Evolutionary conservation across 768 basidiomycete genomes (phyloP), one percentile per base, ranked within the genome.

Genomic region (Chalciporus sphaerocephalus): DNA sequence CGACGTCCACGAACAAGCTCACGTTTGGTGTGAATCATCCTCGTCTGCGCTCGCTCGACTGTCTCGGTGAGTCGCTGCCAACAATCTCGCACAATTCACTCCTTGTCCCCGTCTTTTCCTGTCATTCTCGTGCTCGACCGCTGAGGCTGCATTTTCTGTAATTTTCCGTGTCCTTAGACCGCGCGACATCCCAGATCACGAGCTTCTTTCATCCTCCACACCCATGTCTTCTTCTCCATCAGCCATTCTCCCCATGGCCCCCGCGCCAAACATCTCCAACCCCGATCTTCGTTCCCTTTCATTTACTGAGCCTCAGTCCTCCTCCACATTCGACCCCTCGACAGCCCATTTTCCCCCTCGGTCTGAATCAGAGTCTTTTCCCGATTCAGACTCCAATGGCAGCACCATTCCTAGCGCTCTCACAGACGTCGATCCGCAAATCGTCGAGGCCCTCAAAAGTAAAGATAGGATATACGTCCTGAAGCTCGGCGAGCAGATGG

Each of bases 391-490:
- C 35, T 44, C 49, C 44, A 62, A 59, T 8, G 58, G 45, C 12
- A 55, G 52, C 46, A 28, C 48, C 24, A 65, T 61, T 25, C 28
- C 41, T 38, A 53, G 62, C 45, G 36, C 49, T 34, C 50, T 58
- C 46, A 20, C 47, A 16, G 87, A 87, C 50, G 78, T 82, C 52
- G 89, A 92, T 72, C 74, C 79, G 9, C 83, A 85, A 65, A 89
- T 92, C 56, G 58, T 92, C 57, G 89, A 92, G 64, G 90, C 91
- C 17, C 84, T 92, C 52, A 80, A 74, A 66, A 84, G 83, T 75
- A 92, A 92, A 71, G 90, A 92, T 66, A 77, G 90, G 60, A 74
- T 92, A 51, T 92, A 83, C 65, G 88, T 92, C 38, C 71, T 92
- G 57, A 91, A 87, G 72, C 76, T 92, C n/a, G 90, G 87, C 47